Percentiles rank a stretch among this genome's conserved stretches.
Evolutionary conservation across 805 yeast species (phyloP).

Genomic region (Pichia eremophila): DNA sequence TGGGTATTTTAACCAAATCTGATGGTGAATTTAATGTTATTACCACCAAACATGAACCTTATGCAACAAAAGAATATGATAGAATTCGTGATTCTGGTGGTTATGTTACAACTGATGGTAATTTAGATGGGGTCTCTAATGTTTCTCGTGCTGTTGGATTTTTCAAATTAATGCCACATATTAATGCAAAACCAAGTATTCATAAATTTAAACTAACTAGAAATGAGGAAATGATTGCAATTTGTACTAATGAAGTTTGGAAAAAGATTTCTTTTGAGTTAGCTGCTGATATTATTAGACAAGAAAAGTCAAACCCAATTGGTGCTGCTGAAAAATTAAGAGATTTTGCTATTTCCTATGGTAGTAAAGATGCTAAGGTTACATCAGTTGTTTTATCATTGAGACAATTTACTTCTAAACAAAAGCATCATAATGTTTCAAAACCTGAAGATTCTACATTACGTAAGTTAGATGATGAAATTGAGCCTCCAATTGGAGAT

Average conservation of each 20-base stretch:
- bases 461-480: constrained; percentile 80
- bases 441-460: constrained; percentile 65
- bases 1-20: constrained; percentile 66
- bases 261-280: constrained; percentile 71
- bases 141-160: constrained; percentile 92
- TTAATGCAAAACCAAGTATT: constrained; percentile 81
- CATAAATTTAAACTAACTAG: constrained; percentile 49
- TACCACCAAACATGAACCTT: constrained; percentile 78
- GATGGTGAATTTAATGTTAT: constrained; percentile 74
- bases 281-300: constrained; percentile 85
- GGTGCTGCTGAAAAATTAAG: constrained; percentile 86
- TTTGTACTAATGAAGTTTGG: constrained; percentile 84
- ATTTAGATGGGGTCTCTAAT: constrained; percentile 71
- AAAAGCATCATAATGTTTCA: constrained; percentile 30
- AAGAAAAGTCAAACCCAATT: constrained; percentile 75
- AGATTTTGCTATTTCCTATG: constrained; percentile 91
- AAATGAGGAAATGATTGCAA: constrained; percentile 73
- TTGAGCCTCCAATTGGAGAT: constrained; percentile 90
- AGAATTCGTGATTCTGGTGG: constrained; percentile 90
- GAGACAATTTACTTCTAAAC: constrained; percentile 38
- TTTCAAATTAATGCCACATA: constrained; percentile 74
- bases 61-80: constrained; percentile 67
- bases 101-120: constrained; percentile 74
- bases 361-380: constrained; percentile 60
- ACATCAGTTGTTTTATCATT: constrained; percentile 74